Conservation (phyloP, 352 stramenopile genomes). For the Globisporangium echinulatum region DNA sequence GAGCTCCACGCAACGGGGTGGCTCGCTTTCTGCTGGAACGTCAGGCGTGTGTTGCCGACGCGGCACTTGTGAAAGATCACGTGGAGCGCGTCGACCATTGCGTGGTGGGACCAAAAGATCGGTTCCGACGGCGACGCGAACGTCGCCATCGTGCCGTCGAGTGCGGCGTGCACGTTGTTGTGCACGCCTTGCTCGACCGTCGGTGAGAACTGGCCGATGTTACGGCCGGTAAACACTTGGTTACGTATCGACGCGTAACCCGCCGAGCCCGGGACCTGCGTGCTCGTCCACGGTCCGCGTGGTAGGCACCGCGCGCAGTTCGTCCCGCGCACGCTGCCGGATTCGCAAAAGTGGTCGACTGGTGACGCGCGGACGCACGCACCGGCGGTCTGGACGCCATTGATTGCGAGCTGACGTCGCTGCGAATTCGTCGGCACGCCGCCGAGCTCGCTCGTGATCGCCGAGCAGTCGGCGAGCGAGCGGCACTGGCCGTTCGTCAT, state of each 20-base stretch:
- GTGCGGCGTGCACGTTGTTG: constrained; percentile 35
- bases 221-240: constrained; percentile 38
- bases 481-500: constrained; percentile 18
- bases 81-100: constrained; percentile 36
- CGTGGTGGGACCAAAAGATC: constrained; percentile 50
- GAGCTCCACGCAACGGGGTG: constrained; percentile 27
- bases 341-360: constrained; percentile 34
- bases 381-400: constrained; percentile 17
- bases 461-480: constrained; percentile 26
- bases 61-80: constrained; percentile 56
- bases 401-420: constrained; percentile 15
- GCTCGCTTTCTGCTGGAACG: constrained; percentile 17
- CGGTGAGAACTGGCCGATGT: constrained; percentile 49
- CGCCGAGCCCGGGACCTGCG: constrained; percentile 21
- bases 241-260: constrained; percentile 34
- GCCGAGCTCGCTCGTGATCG: constrained; percentile 30
- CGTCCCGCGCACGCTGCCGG: constrained; percentile 11
- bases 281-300: constrained; percentile 13
- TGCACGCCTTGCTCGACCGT: constrained; percentile 27
- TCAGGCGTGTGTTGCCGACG: constrained; percentile 18
- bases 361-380: constrained; percentile 23
- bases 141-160: constrained; percentile 41
- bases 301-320: constrained; percentile 31
- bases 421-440: constrained; percentile 15
- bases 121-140: constrained; percentile 41